Conservation (phyloP, 1,284 basidiomycete genomes). For the Apiotrichum veenhuisii region DNA sequence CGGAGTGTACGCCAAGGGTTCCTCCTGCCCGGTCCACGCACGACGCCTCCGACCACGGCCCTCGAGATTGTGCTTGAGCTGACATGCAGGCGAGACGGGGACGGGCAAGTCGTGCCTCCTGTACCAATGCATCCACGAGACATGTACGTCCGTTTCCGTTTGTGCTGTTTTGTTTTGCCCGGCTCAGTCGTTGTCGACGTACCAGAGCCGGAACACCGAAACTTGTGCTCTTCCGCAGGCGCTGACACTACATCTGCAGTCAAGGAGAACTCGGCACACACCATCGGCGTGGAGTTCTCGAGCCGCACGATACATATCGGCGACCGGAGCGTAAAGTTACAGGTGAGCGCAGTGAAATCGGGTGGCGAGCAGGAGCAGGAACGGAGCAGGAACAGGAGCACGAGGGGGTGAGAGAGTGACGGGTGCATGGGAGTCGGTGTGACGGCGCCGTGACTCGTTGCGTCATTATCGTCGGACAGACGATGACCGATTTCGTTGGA, state of each 20-base stretch:
- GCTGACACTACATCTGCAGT: constrained; percentile 54
- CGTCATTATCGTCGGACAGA: no score
- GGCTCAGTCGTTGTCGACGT: background rate
- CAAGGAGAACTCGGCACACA: constrained; percentile 95
- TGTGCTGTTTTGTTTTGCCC: background rate
- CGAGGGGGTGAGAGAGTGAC: no score
- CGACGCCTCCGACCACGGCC: no score
- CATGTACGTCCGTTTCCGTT: constrained; percentile 67
- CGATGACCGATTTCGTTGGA: no score
- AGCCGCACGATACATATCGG: constrained; percentile 82
- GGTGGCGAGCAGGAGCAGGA: no score
- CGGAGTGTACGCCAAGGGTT: no score
- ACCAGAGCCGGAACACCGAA: no score
- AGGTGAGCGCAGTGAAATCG: constrained; percentile 56
- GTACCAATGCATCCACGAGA: constrained; percentile 92
- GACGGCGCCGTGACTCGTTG: no score
- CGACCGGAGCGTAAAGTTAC: constrained; percentile 89
- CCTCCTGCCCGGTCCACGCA: no score
- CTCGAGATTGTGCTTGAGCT: no score
- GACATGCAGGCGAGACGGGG: constrained; percentile 76
- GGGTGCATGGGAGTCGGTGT: no score
- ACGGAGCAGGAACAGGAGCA: no score
- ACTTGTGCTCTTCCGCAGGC: background rate
- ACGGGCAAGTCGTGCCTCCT: constrained; percentile 94
- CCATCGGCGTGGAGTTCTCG: constrained; percentile 94